Conservation (phyloP, 768 basidiomycete genomes). For the Pulveroboletus sp. region DNA sequence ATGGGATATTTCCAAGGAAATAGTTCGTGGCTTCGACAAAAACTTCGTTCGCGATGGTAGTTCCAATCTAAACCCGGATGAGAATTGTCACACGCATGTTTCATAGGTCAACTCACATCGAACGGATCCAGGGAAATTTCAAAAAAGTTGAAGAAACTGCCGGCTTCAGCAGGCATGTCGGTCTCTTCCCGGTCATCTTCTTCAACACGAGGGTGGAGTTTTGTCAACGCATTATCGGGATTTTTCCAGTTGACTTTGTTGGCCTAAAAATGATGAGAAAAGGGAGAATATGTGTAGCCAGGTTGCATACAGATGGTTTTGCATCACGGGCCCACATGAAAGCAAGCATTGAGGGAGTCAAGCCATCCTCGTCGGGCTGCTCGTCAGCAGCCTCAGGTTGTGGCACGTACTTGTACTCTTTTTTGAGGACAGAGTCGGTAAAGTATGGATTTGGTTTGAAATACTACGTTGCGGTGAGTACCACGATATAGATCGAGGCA, state of each 20-base stretch:
- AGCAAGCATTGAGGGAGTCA: slow-evolving; percentile 74
- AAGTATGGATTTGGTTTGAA: slow-evolving; percentile 90
- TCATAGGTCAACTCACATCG: slow-evolving; percentile 49
- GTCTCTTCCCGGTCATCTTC: slow-evolving; percentile 56
- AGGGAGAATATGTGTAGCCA: neutral
- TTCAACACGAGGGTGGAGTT: slow-evolving; percentile 65
- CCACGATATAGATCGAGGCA: neutral
- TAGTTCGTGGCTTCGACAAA: slow-evolving; percentile 82
- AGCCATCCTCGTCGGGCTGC: slow-evolving; percentile 66
- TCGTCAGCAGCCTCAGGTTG: slow-evolving; percentile 53
- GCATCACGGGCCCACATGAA: slow-evolving; percentile 82
- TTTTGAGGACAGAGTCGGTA: slow-evolving; percentile 69
- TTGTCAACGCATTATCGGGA: slow-evolving; percentile 70
- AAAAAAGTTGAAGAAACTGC: slow-evolving; percentile 90
- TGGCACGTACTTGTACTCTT: slow-evolving; percentile 73
- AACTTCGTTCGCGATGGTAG: slow-evolving; percentile 70
- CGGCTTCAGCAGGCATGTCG: slow-evolving; percentile 60
- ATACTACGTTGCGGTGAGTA: slow-evolving; percentile 42
- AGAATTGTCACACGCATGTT: slow-evolving; percentile 1
- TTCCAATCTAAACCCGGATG: slow-evolving; percentile 53
- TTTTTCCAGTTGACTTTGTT: slow-evolving; percentile 82
- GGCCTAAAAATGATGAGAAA: slow-evolving; percentile 37
- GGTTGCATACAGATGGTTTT: slow-evolving; percentile 53
- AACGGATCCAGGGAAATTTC: slow-evolving; percentile 61
- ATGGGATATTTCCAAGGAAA: slow-evolving; percentile 67